These are phyloP conservation scores for Vitellaria paradoxa DNA, from an alignment of 179 eudicot genomes.

Conservation along the genomic window DNA sequence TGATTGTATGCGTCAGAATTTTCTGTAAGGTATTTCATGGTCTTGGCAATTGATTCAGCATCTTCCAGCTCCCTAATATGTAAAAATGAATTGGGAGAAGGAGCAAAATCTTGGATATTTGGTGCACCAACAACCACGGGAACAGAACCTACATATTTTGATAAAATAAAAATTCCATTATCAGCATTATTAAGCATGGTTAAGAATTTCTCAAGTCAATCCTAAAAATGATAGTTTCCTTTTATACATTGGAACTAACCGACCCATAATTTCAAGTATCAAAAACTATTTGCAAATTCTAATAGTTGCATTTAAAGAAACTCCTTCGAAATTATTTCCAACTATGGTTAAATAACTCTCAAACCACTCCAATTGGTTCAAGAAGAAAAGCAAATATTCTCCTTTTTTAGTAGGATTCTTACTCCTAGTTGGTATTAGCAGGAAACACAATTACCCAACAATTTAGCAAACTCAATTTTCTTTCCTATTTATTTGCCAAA, in stretches of 20 bases:
- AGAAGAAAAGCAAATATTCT: neutral
- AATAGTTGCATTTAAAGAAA: neutral
- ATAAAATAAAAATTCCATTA: neutral
- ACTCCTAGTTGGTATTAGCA: neutral
- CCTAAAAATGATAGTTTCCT: neutral
- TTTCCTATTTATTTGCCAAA: too few species aligned
- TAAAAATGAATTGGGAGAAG: constrained; percentile 61
- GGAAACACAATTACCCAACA: too few species aligned
- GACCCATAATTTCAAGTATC: neutral
- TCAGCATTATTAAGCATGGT: constrained; percentile 5
- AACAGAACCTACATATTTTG: constrained; percentile 52
- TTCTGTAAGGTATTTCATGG: constrained; percentile 74
- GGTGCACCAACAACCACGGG: constrained; percentile 98
- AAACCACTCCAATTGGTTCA: neutral
- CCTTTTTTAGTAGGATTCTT: neutral
- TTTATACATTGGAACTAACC: neutral
- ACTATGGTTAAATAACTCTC: neutral
- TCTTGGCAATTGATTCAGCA: constrained; percentile 63
- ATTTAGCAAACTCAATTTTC: too few species aligned
- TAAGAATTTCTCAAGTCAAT: neutral
- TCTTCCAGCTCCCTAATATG: constrained; percentile 77
- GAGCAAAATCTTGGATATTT: constrained; percentile 91
- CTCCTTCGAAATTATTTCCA: neutral
- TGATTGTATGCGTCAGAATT: constrained; percentile 76
- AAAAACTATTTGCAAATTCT: neutral